Base-by-base conservation (phyloP, 345 rosid genomes). In the Euphorbia pulcherrima region DNA sequence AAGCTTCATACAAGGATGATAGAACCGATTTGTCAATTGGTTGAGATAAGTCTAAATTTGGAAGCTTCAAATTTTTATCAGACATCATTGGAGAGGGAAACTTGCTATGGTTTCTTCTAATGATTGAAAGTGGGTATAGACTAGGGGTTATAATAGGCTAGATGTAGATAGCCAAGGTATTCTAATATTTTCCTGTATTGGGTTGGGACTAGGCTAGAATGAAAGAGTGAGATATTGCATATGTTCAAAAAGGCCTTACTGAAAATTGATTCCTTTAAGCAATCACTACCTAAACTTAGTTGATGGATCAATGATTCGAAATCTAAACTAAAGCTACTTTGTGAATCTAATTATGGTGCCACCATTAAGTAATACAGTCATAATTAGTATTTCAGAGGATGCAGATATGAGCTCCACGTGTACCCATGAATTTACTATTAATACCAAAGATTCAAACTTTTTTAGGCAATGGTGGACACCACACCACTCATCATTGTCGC, bases 21-120 rank as follows among this genome's bases (percentile, higher is more conserved):
- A 81, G 68, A 35, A 76, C 74, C 35, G 84, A 64, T 13, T 79
- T 72, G 14, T 79, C 78, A 59, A 75, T 27, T 0, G 89, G 86
- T 60, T 78, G 77, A 50, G 84, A 85, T 20, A 91, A 74, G 77
- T 91, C 96, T 65, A 88, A 69, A 53, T 83, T 85, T 24, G 96
- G 96, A 76, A 91, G 88, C 62, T 81, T 71, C 28, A 81, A 30
- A 72, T 81, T 74, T 57, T 60, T 63, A 71, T 78, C 68, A 46
- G 86, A 75, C 90, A 88, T 89, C n/a, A 65, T 72, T 23, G 61
- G 70, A 53, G 20, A 53, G 33, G 40, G 53, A 30, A 39, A 74
- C 61, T 26, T 39, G 47, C 35, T 54, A 64, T 10, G 18, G 62
- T 23, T 67, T 70, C 35, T 61, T 70, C 54, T 30, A 62, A 57